Evolutionary conservation across 176 grass and related monocot genomes (phyloP), one percentile per base, ranked within the genome.

Genomic region (Thinopyrum elongatum): DNA sequence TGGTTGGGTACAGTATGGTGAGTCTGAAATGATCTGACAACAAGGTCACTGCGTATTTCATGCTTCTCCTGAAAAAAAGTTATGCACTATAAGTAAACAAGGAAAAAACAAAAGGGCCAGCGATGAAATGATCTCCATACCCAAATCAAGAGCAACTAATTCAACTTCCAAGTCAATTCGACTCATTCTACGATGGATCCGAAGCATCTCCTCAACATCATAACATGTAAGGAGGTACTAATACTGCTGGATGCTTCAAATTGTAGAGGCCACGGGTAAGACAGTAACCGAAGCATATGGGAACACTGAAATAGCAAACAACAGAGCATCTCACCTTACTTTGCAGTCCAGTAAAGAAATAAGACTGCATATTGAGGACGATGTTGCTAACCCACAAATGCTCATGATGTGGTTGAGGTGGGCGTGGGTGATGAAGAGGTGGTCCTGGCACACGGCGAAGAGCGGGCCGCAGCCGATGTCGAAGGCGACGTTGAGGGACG

Each of bases 401-500:
- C 93, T 95, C 75, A 98, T 93, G n/a, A 98, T 98, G 84, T 98
- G 96, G 81, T 98, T 91, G 46, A 98, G 93, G 81, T 95, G 93
- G 12, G 91, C 90, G 85, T 98, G 95, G 74, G 91, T 98, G 86
- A 98, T 95, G 84, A 95, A 98, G 28, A 98, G 86, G 82, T 91
- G 94, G 79, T 98, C 91, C 86, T 98, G 96, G 83, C 84, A 77
- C 26, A 94, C 90, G 29, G 91, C 93, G 57, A 85, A 82, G 23
- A 89, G 34, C 59, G 90, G 93, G 28, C 93, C 92, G 22, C 93
- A 88, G 39, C 93, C 96, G 36, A 94, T 95, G 90, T 94, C 93
- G 72, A 98, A 98, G 31, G 92, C 90, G 42, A 89, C 88, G 85
- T 98, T 2, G 30, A 31, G 87, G 15, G 78, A 92, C 16, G 91